A percentile compares a stretch with the other conserved stretches of the same genome.
phyloP scores from a whole-genome alignment of 371 early-diverging fungal species.

The Apophysomyces ossiformis region DNA sequence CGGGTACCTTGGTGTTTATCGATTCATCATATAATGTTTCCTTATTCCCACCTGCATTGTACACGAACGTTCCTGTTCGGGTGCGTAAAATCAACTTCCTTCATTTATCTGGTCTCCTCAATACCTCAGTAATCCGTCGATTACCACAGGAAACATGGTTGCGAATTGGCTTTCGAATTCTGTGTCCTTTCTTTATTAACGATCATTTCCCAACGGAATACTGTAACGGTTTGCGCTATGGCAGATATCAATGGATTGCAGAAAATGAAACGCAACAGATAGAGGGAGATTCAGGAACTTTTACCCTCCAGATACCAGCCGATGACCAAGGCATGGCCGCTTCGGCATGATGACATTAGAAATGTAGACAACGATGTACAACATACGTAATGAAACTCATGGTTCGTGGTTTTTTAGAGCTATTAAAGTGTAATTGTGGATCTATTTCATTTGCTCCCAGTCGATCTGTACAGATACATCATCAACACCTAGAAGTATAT shows the following conservation, averaged over 20 bases:
- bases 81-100: constrained; percentile 58
- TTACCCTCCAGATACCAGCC: neutral
- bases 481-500: too few relatives aligned
- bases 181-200: constrained; percentile 60
- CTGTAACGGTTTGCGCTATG: constrained; percentile 46
- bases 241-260: constrained; percentile 41
- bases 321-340: neutral
- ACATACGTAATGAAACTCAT: too few relatives aligned
- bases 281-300: neutral
- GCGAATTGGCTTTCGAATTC: constrained; percentile 52
- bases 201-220: constrained; percentile 65
- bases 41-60: constrained; percentile 49
- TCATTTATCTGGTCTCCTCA: constrained; percentile 59
- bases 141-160: constrained; percentile 49
- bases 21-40: constrained; percentile 51
- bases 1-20: constrained; percentile 62
- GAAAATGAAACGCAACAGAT: neutral
- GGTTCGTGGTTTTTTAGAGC: too few relatives aligned
- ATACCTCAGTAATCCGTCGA: constrained; percentile 48
- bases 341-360: too few relatives aligned
- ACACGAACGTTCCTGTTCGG: constrained; percentile 37
- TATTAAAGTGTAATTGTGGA: too few relatives aligned
- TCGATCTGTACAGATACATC: too few relatives aligned
- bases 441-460: too few relatives aligned
- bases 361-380: too few relatives aligned